Evolutionary conservation across 345 rosid species (phyloP).

Genomic region (Angophora floribunda): DNA sequence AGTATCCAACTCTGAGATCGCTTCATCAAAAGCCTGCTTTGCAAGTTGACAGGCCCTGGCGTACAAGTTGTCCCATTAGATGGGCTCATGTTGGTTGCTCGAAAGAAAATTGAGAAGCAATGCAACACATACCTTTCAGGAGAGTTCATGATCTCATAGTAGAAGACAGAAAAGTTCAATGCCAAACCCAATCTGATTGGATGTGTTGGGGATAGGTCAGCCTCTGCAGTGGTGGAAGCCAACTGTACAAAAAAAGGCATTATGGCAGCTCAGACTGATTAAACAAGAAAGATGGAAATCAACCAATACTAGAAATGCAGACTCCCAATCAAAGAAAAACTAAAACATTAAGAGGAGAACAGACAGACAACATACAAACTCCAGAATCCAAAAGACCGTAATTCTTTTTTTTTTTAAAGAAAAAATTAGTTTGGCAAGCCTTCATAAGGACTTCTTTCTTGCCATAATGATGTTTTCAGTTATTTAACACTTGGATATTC

Average conservation of each 20-base stretch:
- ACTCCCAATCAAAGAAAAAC: neutral
- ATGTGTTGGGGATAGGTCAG: conserved; percentile 23
- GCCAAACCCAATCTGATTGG: conserved; percentile 36
- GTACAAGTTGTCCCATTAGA: neutral
- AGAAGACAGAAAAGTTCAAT: conserved; percentile 31
- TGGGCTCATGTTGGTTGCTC: neutral
- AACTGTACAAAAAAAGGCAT: neutral
- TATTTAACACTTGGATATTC: neutral
- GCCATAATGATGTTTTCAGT: neutral
- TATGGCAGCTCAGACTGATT: neutral
- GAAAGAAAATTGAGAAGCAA: neutral
- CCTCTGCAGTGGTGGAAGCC: conserved; percentile 22
- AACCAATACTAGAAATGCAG: neutral
- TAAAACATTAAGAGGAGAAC: neutral
- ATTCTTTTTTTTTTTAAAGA: neutral
- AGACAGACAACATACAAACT: neutral
- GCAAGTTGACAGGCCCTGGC: conserved; percentile 33
- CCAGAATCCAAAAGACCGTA: neutral
- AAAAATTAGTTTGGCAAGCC: neutral
- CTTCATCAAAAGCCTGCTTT: conserved; percentile 27
- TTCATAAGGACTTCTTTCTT: neutral
- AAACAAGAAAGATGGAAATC: neutral
- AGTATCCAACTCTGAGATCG: conserved; percentile 21
- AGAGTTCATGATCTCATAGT: conserved; percentile 29
- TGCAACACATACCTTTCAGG: conserved; percentile 15